Evolutionary conservation across 129 eudicot genomes (phyloP).

Genomic region (Kitagawia praeruptora): DNA sequence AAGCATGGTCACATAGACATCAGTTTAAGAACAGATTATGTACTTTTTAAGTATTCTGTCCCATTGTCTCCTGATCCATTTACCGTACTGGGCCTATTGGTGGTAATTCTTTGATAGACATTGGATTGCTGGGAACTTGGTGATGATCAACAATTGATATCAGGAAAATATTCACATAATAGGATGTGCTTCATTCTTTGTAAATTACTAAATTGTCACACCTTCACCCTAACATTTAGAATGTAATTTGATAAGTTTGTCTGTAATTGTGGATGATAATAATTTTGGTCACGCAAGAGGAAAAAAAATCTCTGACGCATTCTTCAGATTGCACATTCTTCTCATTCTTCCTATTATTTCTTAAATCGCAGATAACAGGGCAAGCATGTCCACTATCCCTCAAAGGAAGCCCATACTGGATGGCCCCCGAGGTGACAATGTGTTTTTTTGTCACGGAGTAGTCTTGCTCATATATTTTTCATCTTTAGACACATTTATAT

Average conservation of each 20-base stretch:
- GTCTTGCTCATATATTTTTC: not conserved
- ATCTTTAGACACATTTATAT: not conserved
- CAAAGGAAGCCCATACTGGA: slow-evolving; percentile 98
- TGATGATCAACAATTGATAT: not conserved
- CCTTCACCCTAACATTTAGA: not conserved
- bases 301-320: not conserved
- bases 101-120: not conserved
- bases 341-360: not conserved
- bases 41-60: not conserved
- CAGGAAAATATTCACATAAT: not conserved
- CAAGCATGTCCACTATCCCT: slow-evolving; percentile 78
- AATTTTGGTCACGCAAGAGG: not conserved
- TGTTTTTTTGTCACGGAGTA: not conserved
- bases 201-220: not conserved
- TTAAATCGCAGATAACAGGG: slow-evolving; percentile 63
- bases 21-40: not conserved
- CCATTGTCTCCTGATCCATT: not conserved
- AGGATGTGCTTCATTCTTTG: not conserved
- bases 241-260: not conserved
- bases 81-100: not conserved
- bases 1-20: slow-evolving; percentile 19
- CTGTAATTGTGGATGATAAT: not conserved
- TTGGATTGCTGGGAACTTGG: not conserved
- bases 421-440: slow-evolving; percentile 90
- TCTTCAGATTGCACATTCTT: slow-evolving; percentile 7